A percentile compares a stretch with the other conserved stretches of the same genome.
Conservation (phyloP, 192 early-diverging fungal genomes). For the Coemansia sp. region DNA sequence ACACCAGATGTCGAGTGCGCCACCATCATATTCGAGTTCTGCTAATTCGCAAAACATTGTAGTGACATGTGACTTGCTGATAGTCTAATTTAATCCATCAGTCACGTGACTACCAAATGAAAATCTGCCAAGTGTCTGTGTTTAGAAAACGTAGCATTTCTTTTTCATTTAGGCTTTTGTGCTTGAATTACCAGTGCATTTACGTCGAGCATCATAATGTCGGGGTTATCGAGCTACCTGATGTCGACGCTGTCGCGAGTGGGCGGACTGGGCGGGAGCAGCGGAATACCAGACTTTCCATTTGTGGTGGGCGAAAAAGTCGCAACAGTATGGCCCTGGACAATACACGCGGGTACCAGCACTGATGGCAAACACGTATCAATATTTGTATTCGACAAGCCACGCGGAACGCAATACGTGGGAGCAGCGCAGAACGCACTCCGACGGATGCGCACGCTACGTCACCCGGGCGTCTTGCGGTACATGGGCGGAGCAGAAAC, state of each 20-base stretch:
- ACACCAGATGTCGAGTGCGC: not conserved
- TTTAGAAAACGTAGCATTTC: no score
- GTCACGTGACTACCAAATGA: no score
- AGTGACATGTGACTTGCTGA: no score
- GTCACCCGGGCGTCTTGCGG: conserved; percentile 83
- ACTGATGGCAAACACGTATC: conserved; percentile 66
- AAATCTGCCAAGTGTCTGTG: no score
- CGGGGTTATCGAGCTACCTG: conserved; percentile 42
- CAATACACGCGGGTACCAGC: conserved; percentile 48
- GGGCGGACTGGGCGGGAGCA: conserved; percentile 47
- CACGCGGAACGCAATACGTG: conserved; percentile 64
- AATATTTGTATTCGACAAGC: conserved; percentile 82
- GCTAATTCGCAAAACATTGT: no score
- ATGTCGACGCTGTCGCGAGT: conserved; percentile 47
- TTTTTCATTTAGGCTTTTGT: no score
- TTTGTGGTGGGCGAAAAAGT: conserved; percentile 67
- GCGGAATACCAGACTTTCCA: conserved; percentile 64
- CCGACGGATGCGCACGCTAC: conserved; percentile 80
- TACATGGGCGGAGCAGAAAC: conserved; percentile 85
- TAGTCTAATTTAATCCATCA: no score
- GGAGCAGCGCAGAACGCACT: conserved; percentile 86
- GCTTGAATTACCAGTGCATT: no score
- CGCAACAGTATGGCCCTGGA: conserved; percentile 53
- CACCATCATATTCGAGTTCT: not conserved
- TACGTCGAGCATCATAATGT: conserved; percentile 15